phyloP scores from a whole-genome alignment of 2,329 filamentous ascomycete species.

The Cercospora zeae-maydis region DNA sequence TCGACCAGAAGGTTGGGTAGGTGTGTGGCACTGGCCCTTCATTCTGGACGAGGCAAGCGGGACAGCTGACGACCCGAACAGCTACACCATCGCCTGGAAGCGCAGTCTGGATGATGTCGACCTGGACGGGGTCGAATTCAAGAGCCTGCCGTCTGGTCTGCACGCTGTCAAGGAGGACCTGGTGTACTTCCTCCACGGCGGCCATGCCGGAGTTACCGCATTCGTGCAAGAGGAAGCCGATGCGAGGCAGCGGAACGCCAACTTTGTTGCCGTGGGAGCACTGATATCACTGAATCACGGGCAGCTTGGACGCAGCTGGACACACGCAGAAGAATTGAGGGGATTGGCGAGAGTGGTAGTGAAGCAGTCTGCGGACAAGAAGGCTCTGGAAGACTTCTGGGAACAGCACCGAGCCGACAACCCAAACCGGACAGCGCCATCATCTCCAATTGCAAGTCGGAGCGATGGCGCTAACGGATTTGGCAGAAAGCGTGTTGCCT shows the following conservation, averaged over 20 bases:
- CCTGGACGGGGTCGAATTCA: slow-evolving; percentile 88
- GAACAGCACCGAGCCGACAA: slow-evolving; percentile 50
- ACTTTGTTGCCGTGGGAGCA: slow-evolving; percentile 88
- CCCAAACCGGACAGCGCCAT: background rate
- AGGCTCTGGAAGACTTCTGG: slow-evolving; percentile 78
- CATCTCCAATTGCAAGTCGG: slow-evolving; percentile 5
- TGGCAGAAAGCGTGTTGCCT: slow-evolving; percentile 34
- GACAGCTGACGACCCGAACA: slow-evolving; percentile 31
- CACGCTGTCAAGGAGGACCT: slow-evolving; percentile 86
- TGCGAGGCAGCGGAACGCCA: slow-evolving; percentile 76
- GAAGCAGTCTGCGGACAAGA: slow-evolving; percentile 59
- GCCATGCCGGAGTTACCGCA: slow-evolving; percentile 82
- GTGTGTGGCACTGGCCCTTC: slow-evolving; percentile 14
- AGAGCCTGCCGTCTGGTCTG: slow-evolving; percentile 87
- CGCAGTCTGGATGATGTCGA: slow-evolving; percentile 60
- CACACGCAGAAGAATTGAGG: slow-evolving; percentile 73
- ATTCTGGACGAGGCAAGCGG: background rate
- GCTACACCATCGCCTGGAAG: slow-evolving; percentile 85
- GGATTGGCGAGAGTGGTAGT: slow-evolving; percentile 67
- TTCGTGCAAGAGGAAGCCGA: slow-evolving; percentile 82
- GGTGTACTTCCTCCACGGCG: slow-evolving; percentile 80
- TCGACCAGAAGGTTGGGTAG: slow-evolving; percentile 40
- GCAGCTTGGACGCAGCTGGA: slow-evolving; percentile 81
- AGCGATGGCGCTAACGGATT: slow-evolving; percentile 29
- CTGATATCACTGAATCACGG: slow-evolving; percentile 86